Conservation (phyloP, 1,139 yeast genomes). For the Kurtzmaniella quercitrusa region DNA sequence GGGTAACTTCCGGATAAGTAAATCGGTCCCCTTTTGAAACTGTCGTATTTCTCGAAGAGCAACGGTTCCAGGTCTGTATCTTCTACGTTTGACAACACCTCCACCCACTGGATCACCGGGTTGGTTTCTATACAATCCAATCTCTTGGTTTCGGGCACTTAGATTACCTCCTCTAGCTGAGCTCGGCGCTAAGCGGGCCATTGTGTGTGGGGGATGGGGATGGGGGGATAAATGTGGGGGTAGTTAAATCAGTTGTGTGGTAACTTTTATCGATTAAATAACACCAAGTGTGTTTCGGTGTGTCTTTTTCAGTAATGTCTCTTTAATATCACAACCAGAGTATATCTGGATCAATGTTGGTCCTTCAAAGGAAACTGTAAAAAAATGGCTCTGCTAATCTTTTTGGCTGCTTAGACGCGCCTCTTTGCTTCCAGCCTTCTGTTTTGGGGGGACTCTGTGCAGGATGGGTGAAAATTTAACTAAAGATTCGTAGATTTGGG, state of each 20-base stretch:
- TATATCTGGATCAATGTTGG: no score
- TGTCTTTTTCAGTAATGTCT: no score
- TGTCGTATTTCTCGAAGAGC: conserved; percentile 77
- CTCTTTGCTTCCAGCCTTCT: neutral
- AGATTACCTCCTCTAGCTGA: conserved; percentile 1
- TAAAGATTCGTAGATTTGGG: neutral
- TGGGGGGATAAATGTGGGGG: neutral
- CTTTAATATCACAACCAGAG: no score
- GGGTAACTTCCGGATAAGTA: conserved; percentile 80
- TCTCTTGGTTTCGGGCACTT: conserved; percentile 14
- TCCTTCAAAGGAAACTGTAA: no score
- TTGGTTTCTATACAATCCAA: conserved; percentile 45
- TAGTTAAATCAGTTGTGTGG: no score
- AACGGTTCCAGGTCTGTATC: conserved; percentile 68
- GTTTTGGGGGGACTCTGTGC: neutral
- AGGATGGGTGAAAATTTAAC: no score
- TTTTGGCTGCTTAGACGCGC: neutral
- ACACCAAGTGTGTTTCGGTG: neutral
- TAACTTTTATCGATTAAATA: neutral
- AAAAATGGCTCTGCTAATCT: no score
- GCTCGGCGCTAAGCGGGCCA: conserved; percentile 7
- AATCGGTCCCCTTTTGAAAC: conserved; percentile 75
- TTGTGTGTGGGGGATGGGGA: neutral
- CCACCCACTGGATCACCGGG: conserved; percentile 45
- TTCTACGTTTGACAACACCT: conserved; percentile 26